These are phyloP conservation scores for Camellia oleifera DNA, from an alignment of 179 eudicot genomes.

Conservation along the genomic window DNA sequence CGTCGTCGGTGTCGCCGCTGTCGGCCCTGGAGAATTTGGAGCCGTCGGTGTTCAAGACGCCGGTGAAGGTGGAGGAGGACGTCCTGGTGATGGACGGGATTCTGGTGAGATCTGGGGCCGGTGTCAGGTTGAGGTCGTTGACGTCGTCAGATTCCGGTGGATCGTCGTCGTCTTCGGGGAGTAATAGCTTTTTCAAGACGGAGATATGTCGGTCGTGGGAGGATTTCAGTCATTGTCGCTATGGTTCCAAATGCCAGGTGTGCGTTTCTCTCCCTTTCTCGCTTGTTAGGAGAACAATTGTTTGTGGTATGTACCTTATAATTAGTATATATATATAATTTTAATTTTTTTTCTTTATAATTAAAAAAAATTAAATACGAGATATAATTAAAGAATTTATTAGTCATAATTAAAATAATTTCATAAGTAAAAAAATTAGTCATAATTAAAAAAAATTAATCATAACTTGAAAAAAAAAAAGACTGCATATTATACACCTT, in stretches of 20 bases:
- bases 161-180: constrained; percentile 20
- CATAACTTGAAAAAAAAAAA: too few species aligned
- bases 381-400: too few species aligned
- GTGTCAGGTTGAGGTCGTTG: constrained; percentile 25
- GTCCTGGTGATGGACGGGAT: constrained; percentile 59
- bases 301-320: too few species aligned
- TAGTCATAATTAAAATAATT: too few species aligned
- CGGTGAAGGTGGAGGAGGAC: constrained; percentile 48
- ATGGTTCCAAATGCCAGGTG: constrained; percentile 55
- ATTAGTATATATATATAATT: too few species aligned
- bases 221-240: constrained; percentile 38
- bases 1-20: constrained; percentile 24
- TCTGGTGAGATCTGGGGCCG: constrained; percentile 21
- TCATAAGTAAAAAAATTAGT: too few species aligned
- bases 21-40: constrained; percentile 28
- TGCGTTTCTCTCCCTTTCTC: constrained; percentile 1
- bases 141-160: constrained; percentile 28
- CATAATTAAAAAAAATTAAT: too few species aligned
- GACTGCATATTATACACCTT: too few species aligned
- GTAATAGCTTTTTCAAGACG: constrained; percentile 27
- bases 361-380: too few species aligned
- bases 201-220: constrained; percentile 42
- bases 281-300: too few species aligned
- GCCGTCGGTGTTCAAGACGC: constrained; percentile 20
- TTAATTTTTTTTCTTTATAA: too few species aligned